A percentile compares a stretch with the other conserved stretches of the same genome.
Evolutionary conservation across 2,329 filamentous ascomycete species (phyloP).

Genomic region (Verticillium zaregamsianum): DNA sequence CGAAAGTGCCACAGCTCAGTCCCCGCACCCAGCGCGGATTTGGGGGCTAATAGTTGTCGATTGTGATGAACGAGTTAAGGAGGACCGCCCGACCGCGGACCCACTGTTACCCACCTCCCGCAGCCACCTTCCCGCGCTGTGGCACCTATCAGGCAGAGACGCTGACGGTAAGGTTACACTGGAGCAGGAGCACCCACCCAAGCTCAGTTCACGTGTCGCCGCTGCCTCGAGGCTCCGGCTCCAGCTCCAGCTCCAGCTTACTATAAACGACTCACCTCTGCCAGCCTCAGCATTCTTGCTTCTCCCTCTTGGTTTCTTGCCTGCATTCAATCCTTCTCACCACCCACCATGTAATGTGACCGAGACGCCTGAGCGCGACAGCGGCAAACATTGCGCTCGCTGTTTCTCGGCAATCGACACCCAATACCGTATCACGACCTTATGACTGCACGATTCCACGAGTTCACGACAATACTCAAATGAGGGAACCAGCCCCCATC

Average conservation of each 20-base stretch:
- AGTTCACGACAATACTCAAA: neutral
- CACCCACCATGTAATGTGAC: neutral
- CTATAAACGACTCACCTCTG: neutral
- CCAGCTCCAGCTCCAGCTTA: neutral
- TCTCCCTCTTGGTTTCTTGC: neutral
- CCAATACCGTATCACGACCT: neutral
- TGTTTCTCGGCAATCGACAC: neutral
- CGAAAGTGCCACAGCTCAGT: too few relatives aligned
- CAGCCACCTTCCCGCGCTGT: too few relatives aligned
- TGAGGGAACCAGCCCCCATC: neutral
- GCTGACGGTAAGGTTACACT: too few relatives aligned
- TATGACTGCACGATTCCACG: neutral
- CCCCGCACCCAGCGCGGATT: too few relatives aligned
- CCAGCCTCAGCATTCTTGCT: neutral
- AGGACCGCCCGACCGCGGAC: too few relatives aligned
- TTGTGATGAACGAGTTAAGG: too few relatives aligned
- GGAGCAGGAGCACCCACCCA: neutral
- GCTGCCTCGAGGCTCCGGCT: neutral
- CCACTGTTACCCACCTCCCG: too few relatives aligned
- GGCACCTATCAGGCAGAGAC: too few relatives aligned
- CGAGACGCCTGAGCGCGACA: neutral
- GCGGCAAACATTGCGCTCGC: neutral
- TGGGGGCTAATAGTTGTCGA: too few relatives aligned
- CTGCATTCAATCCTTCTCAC: neutral
- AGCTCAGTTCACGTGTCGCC: neutral